Evolutionary conservation across 108 stramenopile species (phyloP), one percentile per base, ranked within the genome.

Genomic region (Fistulifera pelliculosa): DNA sequence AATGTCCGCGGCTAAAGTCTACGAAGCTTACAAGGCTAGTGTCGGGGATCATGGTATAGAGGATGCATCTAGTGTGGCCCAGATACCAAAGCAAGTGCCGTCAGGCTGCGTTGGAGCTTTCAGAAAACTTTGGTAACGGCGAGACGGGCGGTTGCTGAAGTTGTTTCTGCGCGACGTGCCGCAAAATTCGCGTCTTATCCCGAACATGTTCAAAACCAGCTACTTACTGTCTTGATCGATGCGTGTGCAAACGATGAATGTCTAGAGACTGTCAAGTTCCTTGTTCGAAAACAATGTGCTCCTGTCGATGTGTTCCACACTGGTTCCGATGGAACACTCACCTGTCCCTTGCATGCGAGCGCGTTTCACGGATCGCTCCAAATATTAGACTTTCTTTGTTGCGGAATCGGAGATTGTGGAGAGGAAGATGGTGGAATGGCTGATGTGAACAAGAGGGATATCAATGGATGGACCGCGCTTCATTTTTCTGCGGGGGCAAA

Each of bases 51-150:
- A 35, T 3, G 31, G 31, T 3, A 35, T 8, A 8, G 31, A 35
- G 31, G 31, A 35, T 3, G 31, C 31, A 35, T 35, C 31, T 8
- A 35, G 31, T 8, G 40, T 65, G 26, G 49, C 56, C 26, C 50
- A 51, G 11, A 45, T 45, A 19, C 19, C 16, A 45, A 45, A 19
- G 45, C 26, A 18, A 12, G 47, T 18, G 18, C 18, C 16, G 28
- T 80, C 60, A 25, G 87, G 87, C 12, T 90, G 83, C 27, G 64
- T 90, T 27, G 87, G 87, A 16, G 83, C 87, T 90, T 85, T 56
- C 60, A 72, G 0, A 58, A 53, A 5, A 74, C 79, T 0, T 64
- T 90, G n/a, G 64, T 59, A 16, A 60, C 47, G 23, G 79, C 83
- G 18, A 56, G 77, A 11, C 14, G 62, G 23, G 41, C 43, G 31